Base-by-base conservation (phyloP, 2,329 filamentous ascomycete genomes). In the Aspergillus fischeri region DNA sequence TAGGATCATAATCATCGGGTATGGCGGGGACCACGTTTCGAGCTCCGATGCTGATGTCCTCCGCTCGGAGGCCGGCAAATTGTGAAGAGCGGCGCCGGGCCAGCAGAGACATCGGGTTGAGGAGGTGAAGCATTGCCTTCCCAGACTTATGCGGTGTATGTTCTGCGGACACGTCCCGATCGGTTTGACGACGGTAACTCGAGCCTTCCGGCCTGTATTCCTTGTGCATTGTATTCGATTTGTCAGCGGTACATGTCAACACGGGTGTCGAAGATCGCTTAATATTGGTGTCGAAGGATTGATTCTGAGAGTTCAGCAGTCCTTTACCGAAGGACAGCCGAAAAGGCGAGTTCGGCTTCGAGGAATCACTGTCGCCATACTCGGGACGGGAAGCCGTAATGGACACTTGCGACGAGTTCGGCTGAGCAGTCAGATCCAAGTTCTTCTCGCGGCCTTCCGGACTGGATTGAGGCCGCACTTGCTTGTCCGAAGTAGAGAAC, bases 101-200 rank as follows among this genome's bases (percentile, higher is more conserved):
- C 49, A 86, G 72, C 14, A 87, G 73, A 5, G 82, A 80, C 79
- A 86, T 84, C 9, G 84, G 84, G 63, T 86, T 87, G 44, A 85
- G 72, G 25, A 86, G 72, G 62, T 82, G 83, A 47, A 83, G 70
- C 67, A 79, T 79, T 45, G 80, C 79, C 65, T 81, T 83, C 29
- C 74, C 74, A 4, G 69, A 67, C 52, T 69, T 72, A 61, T 73
- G 67, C 54, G 67, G 65, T 5, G 60, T 47, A 56, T 67, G 63
- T 11, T 74, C 71, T 41, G 58, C 53, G 10, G 63, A 50, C 24
- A 58, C 54, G 47, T 74, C 73, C 29, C 71, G 67, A 44, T 73
- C 68, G 27, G 47, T 60, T 32, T 59, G 55, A 28, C 70, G 68
- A 10, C 69, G 69, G 42, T 57, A 48, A 29, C 53, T 49, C 7